Base-by-base conservation (phyloP, 2,329 filamentous ascomycete species). In the Sporothrix humicola region DNA sequence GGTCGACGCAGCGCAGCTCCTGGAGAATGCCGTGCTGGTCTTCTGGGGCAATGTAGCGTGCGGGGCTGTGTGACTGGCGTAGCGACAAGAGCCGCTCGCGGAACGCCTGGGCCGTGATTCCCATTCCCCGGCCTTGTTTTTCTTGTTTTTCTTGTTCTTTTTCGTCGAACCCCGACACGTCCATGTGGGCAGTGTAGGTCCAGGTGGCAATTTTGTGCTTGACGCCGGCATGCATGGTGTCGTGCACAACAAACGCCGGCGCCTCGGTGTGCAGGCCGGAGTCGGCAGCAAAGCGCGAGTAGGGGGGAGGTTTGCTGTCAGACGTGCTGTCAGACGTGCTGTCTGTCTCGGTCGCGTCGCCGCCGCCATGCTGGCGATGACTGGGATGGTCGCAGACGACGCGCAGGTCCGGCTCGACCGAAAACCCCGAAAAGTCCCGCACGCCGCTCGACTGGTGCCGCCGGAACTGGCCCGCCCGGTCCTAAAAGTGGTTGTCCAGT, bases 1-100 rank as follows among this genome's bases (percentile, higher is more conserved):
- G 69, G 50, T 74, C 73, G n/a, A 74, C 63, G 48, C 73, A 74
- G 65, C 73, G 73, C 42, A 74, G 54, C 70, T 74, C 70, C 17
- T 42, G 69, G 6, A 63, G 46, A 7, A 65, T 72, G 3, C 73
- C 69, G 8, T 52, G 69, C 44, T 72, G 10, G 31, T 69, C 63
- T 37, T 42, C 26, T 6, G 73, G 73, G 10, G 73, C 69, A 48
- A 74, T 66, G 42, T 48, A 48, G 13, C 42, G 17, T 10, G 42
- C 61, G 3, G 61, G 17, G 42, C 61, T 66, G 20, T 48, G 9
- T 10, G 37, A n/a, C 9, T 46, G 23, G n/a, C 44, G 63, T 12
- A 66, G 44, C 20, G 23, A 20, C 20, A 26, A 44, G 5, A 66
- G 42, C 10, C 63, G 63, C 12, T 66, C 44, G 44, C 63, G 44